phyloP scores from a whole-genome alignment of 768 basidiomycete species.

The Royoungia palumana region DNA sequence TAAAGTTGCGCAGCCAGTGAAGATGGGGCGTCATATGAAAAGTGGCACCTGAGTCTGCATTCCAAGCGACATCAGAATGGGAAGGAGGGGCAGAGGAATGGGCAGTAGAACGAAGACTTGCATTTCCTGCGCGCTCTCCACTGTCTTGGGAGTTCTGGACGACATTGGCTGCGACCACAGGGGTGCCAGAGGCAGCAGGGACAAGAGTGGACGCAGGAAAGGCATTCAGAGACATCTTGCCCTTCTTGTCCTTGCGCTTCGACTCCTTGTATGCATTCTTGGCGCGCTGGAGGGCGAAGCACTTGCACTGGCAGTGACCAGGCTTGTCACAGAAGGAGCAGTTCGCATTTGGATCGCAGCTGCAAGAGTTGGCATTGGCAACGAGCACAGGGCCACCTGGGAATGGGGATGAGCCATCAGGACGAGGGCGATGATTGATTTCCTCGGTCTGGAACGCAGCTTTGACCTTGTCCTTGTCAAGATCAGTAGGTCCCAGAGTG shows the following conservation, averaged over 20 bases:
- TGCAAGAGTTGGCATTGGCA: neutral
- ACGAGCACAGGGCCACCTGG: neutral
- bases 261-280: neutral
- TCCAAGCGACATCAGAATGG: neutral
- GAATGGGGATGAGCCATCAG: no score
- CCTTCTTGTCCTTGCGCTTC: neutral
- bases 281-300: neutral
- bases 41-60: neutral
- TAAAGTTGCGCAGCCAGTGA: neutral
- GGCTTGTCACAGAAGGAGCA: neutral
- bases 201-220: no score
- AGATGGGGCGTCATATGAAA: neutral
- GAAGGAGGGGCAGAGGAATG: neutral
- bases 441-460: no score
- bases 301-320: constrained; percentile 1
- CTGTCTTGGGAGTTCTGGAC: no score
- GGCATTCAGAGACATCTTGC: no score
- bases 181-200: no score
- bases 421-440: no score
- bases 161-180: neutral
- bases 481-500: no score
- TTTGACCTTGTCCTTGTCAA: no score
- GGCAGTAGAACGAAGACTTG: neutral
- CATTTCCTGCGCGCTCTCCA: no score
- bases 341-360: neutral